phyloP scores from a whole-genome alignment of 441 rosid species.

The Flueggea neowawraea region DNA sequence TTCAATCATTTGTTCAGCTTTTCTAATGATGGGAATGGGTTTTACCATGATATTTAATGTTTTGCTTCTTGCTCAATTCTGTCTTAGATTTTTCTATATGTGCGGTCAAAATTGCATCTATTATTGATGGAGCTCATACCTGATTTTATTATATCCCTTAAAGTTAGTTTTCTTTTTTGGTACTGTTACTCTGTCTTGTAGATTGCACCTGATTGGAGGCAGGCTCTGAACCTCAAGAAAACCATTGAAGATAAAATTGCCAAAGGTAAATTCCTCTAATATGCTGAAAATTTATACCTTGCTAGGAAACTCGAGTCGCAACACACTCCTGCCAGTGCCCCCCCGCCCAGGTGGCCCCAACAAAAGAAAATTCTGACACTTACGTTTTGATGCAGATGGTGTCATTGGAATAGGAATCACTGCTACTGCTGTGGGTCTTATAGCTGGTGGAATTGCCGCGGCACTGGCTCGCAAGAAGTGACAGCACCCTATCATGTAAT shows the following conservation, averaged over 20 bases:
- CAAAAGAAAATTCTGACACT: background rate
- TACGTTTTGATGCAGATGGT: constrained; percentile 67
- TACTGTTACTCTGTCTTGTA: constrained; percentile 19
- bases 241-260: constrained; percentile 68
- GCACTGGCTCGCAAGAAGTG: constrained; percentile 85
- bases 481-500: constrained; percentile 6
- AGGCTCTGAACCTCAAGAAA: constrained; percentile 78
- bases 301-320: background rate
- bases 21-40: no score
- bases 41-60: no score
- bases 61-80: no score
- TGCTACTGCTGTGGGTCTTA: constrained; percentile 81
- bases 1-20: no score
- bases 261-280: constrained; percentile 45
- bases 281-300: no score
- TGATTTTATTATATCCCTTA: background rate
- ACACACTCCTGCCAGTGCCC: no score
- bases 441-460: constrained; percentile 88
- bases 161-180: background rate
- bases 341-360: no score
- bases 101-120: background rate
- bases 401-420: constrained; percentile 96
- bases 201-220: constrained; percentile 97
- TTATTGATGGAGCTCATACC: background rate
- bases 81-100: no score